phyloP scores from a whole-genome alignment of 2,329 filamentous ascomycete genomes.

The Penicillium decumbens region DNA sequence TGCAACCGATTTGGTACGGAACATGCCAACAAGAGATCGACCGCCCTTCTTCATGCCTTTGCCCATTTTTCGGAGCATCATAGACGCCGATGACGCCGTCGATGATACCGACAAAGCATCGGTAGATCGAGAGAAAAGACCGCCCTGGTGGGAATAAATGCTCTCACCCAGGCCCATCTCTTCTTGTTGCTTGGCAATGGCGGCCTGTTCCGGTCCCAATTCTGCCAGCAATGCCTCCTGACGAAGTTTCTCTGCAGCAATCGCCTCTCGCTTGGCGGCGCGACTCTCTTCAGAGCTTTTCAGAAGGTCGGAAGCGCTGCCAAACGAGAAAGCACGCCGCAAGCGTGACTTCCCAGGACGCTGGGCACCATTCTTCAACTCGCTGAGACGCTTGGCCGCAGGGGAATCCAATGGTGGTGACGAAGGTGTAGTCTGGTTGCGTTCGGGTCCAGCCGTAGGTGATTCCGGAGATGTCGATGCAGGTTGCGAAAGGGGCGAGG shows the following conservation, averaged over 20 bases:
- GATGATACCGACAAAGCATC: constrained; percentile 68
- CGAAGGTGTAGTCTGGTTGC: constrained; percentile 25
- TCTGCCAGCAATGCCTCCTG: constrained; percentile 63
- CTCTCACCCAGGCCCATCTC: constrained; percentile 84
- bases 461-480: constrained; percentile 46
- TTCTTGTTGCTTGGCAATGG: constrained; percentile 89
- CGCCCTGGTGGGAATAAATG: constrained; percentile 83
- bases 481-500: constrained; percentile 71
- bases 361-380: constrained; percentile 74
- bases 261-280: constrained; percentile 38
- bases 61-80: constrained; percentile 86
- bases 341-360: constrained; percentile 81
- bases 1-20: constrained; percentile 87
- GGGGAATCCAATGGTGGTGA: constrained; percentile 52
- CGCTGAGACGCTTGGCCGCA: constrained; percentile 77
- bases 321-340: constrained; percentile 90
- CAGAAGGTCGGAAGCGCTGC: constrained; percentile 84
- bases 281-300: constrained; percentile 58
- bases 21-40: constrained; percentile 85
- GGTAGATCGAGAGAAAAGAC: constrained; percentile 82
- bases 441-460: constrained; percentile 20
- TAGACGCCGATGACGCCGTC: constrained; percentile 47
- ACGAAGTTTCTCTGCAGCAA: constrained; percentile 55
- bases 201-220: constrained; percentile 80
- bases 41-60: constrained; percentile 95